phyloP scores from a whole-genome alignment of 1,284 basidiomycete genomes.

The Golubevia pallescens region DNA sequence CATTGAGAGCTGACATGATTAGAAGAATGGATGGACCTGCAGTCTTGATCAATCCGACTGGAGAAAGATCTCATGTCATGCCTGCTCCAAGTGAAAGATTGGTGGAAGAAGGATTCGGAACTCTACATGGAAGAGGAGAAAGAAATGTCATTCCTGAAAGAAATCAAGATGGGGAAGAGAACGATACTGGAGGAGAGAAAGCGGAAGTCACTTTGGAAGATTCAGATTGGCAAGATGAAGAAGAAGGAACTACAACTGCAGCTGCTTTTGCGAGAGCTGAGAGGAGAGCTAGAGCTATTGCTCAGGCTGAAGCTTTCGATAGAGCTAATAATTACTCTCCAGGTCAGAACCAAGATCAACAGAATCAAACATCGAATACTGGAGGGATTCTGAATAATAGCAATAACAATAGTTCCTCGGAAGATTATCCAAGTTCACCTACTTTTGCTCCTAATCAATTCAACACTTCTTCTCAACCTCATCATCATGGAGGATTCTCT shows the following conservation, averaged over 20 bases:
- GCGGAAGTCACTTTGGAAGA: not conserved
- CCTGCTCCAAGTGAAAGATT: not conserved
- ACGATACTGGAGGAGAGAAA: not conserved
- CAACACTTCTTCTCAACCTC: not conserved
- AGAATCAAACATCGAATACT: not conserved
- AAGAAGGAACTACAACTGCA: not conserved
- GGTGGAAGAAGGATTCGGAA: not conserved
- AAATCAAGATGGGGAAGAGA: not conserved
- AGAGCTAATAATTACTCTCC: not conserved
- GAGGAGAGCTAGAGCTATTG: not conserved
- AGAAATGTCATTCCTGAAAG: constrained; percentile 1
- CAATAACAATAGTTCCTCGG: not conserved
- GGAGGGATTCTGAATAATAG: not conserved
- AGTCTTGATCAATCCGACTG: constrained; percentile 49
- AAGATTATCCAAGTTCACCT: not conserved
- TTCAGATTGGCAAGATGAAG: not conserved
- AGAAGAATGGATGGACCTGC: constrained; percentile 56
- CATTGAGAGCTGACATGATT: constrained; percentile 58
- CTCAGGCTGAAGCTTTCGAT: not conserved
- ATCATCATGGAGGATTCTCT: not conserved
- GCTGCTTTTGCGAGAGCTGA: not conserved
- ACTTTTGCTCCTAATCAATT: not conserved
- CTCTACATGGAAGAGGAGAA: not conserved
- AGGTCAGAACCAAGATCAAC: not conserved
- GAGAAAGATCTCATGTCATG: constrained; percentile 3